Evolutionary conservation across 139 green algal species (phyloP), one percentile per base, ranked within the genome.

Genomic region (Chlorella vulgaris): DNA sequence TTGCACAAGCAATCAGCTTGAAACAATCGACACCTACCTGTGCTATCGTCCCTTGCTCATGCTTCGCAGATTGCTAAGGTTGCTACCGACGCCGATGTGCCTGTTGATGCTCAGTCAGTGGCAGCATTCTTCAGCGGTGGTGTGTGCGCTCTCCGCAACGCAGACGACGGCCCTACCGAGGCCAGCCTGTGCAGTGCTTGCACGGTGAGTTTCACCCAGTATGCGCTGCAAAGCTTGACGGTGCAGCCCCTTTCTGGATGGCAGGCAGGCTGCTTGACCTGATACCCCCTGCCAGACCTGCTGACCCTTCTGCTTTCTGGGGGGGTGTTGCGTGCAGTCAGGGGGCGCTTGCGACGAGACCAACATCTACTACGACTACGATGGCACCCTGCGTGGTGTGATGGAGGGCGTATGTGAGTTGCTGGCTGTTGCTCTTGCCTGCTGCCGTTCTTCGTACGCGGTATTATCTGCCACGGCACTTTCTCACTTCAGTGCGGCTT

Each of bases 341-440:
- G n/a, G n/a, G n/a, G n/a, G n/a, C n/a, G n/a, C n/a, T n/a, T n/a
- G n/a, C n/a, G n/a, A n/a, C n/a, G n/a, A n/a, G n/a, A n/a, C n/a
- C n/a, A 78, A 86, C 35, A 42, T 61, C 4, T 92, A 88, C 78
- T 69, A 10, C 24, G 88, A 89, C n/a, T 89, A 87, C 76, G 22
- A 50, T 0, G 88, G 88, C 13, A 69, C 88, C 33, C 68, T 92
- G 66, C 83, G 80, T 31, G 86, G 88, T 36, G 74, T 92, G 35
- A 80, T 91, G 63, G 88, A 92, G 71, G 85, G 66, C 19, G 76
- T 40, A 7, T 78, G 88, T 35, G 36, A 53, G 73, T 1, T n/a
- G n/a, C n/a, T n/a, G n/a, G n/a, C n/a, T n/a, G n/a, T n/a, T n/a
- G n/a, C n/a, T 8, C 19, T 7, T 40, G 35, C 2, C 8, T 40